Base-by-base conservation (phyloP, 2,329 filamentous ascomycete species). In the Monilinia laxa region DNA sequence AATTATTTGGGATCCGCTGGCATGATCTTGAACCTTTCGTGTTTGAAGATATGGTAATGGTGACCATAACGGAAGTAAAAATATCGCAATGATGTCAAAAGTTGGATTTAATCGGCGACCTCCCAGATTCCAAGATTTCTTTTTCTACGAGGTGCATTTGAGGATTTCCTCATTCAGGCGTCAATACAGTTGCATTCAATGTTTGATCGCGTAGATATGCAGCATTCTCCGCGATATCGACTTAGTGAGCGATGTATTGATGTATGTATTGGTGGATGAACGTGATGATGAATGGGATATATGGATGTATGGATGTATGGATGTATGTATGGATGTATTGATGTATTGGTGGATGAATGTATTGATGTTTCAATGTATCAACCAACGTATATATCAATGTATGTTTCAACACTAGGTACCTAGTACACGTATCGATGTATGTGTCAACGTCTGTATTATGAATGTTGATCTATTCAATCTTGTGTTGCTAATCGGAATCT, bases 61-160 rank as follows among this genome's bases (percentile, higher is more conserved):
- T 69, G 54, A 64, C 10, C 49, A 62, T 40, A 23, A 49, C 58
- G 35, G 62, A 62, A 63, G 67, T 42, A 70, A 67, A n/a, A 55
- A 40, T 53, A 54, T 53, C 67, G 65, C 25, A 62, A 23, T n/a
- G 20, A 66, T 49, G 60, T 31, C 45, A 51, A 51, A 62, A 62
- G 58, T 40, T 38, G 57, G 6, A 20, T 23, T 51, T 60, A 47
- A 35, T 60, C 57, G 57, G 42, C 57, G 57, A 60, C 57, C 28
- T 60, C 20, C 45, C 51, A 60, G 57, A 60, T 51, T 12, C 12
- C 58, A 23, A 59, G 57, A 59, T 35, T 35, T 49, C 9, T 25
- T 35, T 62, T 62, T 25, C 28, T 51, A 25, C 58, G 31, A 51
- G 45, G 28, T 62, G 45, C 58, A 51, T 38, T 60, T 7, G 18